A percentile compares a stretch with the other conserved stretches of the same genome.
Evolutionary conservation across 306 rosid genomes (phyloP).

Genomic region (Cotoneaster glaucophyllus): DNA sequence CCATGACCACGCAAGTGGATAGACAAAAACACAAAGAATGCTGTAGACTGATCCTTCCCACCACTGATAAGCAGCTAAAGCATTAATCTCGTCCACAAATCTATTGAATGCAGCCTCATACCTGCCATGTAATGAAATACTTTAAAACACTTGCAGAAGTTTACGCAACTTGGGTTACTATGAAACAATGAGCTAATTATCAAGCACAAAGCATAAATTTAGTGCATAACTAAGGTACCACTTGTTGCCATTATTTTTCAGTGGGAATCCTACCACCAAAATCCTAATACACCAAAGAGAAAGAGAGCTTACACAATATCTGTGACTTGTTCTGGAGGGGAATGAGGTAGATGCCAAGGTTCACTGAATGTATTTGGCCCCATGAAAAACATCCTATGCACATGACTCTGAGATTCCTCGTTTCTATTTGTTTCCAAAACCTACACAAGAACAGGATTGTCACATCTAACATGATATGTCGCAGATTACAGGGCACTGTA

Average conservation of each 20-base stretch:
- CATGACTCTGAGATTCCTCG: slow-evolving; percentile 43
- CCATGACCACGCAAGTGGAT: slow-evolving; percentile 52
- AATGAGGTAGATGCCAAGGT: slow-evolving; percentile 49
- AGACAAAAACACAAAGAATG: slow-evolving; percentile 32
- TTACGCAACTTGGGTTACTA: neutral
- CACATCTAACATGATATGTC: slow-evolving; percentile 6
- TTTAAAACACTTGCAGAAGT: slow-evolving; percentile 1
- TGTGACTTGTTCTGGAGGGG: slow-evolving; percentile 46
- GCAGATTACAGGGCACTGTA: slow-evolving; percentile 6
- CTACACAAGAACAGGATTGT: slow-evolving; percentile 41
- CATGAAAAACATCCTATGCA: slow-evolving; percentile 49
- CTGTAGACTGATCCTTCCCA: slow-evolving; percentile 53
- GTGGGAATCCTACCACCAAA: neutral
- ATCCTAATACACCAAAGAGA: neutral
- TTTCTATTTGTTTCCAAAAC: slow-evolving; percentile 51
- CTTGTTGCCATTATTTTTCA: neutral
- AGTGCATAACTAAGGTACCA: neutral
- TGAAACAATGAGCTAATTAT: neutral
- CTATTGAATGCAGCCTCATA: slow-evolving; percentile 50
- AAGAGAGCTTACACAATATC: slow-evolving; percentile 36
- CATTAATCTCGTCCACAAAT: slow-evolving; percentile 47
- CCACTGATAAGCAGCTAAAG: slow-evolving; percentile 39
- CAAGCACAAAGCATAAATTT: neutral
- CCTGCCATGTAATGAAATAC: slow-evolving; percentile 24
- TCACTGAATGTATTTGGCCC: slow-evolving; percentile 46